Evolutionary conservation across 2,329 filamentous ascomycete genomes (phyloP), one percentile per base, ranked within the genome.

Genomic region (Claviceps africana): DNA sequence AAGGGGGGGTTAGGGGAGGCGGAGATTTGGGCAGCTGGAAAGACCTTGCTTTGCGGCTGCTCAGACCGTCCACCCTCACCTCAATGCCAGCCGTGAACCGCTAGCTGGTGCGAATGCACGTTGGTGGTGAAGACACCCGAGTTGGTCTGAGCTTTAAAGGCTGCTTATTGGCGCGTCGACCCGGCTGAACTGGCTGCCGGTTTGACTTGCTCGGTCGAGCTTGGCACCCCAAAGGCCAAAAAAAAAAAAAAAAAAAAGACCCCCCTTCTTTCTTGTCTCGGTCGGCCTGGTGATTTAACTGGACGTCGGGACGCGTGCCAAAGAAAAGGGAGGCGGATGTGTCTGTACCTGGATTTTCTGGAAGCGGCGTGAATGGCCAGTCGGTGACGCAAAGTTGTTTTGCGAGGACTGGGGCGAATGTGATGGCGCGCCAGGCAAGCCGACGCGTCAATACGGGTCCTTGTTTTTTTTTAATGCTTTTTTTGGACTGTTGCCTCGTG

Each of bases 321-420:
- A 48, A 37, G 48, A 9, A 48, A 51, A 37, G 30, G 48, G 43
- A 37, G 19, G 44, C 54, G 53, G 57, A 58, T 57, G n/a, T n/a
- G n/a, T n/a, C 54, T 53, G 53, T 51, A 43, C 48, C 56, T 53
- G 52, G 53, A 56, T 51, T 53, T 48, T 51, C 53, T 51, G 40
- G 22, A 53, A 56, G 54, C 47, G 49, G 53, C 52, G 52, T 59
- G 58, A 61, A 55, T 58, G 59, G 56, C 57, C 52, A 59, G 44
- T 21, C 15, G 52, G 49, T 54, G 48, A 53, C n/a, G 47, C 50
- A 48, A 33, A 50, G 44, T 47, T 31, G 48, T 22, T 46, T 39
- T 51, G 50, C 15, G 33, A 50, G 48, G 55, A 45, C 19, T 37
- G 31, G 47, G 55, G 45, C 54, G 55, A 57, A 55, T 57, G 56